Evolutionary conservation across 192 early-diverging fungal species (phyloP).

Genomic region (Radiomyces spectabilis): DNA sequence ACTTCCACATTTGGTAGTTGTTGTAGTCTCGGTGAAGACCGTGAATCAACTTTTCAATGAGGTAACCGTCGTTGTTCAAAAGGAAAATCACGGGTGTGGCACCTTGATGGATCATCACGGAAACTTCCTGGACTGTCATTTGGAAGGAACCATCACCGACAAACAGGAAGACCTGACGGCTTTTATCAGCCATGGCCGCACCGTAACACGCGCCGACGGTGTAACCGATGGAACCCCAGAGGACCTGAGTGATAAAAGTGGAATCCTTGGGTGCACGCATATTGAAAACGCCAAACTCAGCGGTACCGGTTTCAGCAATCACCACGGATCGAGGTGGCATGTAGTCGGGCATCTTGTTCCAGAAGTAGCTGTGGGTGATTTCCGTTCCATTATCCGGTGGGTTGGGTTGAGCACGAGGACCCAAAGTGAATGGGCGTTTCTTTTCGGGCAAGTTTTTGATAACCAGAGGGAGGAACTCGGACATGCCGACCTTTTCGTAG

Average conservation of each 20-base stretch:
- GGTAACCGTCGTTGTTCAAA: slow-evolving; percentile 46
- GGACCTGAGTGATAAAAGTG: slow-evolving; percentile 32
- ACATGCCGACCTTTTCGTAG: slow-evolving; percentile 36
- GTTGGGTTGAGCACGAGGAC: not conserved
- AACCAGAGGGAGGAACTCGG: slow-evolving; percentile 18
- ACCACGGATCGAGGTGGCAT: slow-evolving; percentile 24
- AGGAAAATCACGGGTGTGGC: slow-evolving; percentile 39
- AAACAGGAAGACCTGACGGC: slow-evolving; percentile 33
- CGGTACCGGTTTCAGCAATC: slow-evolving; percentile 40
- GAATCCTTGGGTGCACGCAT: slow-evolving; percentile 25
- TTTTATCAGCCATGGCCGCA: slow-evolving; percentile 30
- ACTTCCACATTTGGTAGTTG: slow-evolving; percentile 42
- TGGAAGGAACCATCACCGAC: slow-evolving; percentile 48
- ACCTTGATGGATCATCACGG: slow-evolving; percentile 39
- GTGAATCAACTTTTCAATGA: slow-evolving; percentile 42
- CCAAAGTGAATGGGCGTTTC: not conserved
- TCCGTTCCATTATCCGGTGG: not conserved
- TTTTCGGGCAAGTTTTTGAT: too few relatives aligned
- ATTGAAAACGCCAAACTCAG: slow-evolving; percentile 31
- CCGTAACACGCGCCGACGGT: slow-evolving; percentile 36
- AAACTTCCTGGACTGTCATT: slow-evolving; percentile 40
- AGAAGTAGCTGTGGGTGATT: slow-evolving; percentile 36
- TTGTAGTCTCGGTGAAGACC: slow-evolving; percentile 36
- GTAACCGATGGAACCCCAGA: slow-evolving; percentile 25
- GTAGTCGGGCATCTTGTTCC: slow-evolving; percentile 27